Evolutionary conservation across 495 filamentous ascomycete genomes (phyloP).

Genomic region (Trichocladium antarcticum): DNA sequence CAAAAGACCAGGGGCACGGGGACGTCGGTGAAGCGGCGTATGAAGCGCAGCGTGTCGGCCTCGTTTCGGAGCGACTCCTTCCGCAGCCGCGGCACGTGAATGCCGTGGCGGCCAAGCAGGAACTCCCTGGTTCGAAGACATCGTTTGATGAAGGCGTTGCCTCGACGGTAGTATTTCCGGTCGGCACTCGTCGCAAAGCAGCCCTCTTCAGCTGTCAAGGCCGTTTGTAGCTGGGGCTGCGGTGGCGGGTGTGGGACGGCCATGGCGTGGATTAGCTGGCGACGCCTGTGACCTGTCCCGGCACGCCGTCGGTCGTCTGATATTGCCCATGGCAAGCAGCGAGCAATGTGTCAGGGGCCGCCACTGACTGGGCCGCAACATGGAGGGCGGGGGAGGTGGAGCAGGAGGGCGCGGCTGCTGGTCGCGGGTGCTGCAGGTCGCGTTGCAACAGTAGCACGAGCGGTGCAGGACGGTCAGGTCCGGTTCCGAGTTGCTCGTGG

Average conservation of each 20-base stretch:
- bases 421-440: conserved; percentile 4
- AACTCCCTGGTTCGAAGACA: conserved; percentile 4
- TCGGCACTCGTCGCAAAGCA: conserved; percentile 2
- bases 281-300: background rate
- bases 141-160: conserved; percentile 10
- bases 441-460: background rate
- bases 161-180: conserved; percentile 4
- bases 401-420: background rate
- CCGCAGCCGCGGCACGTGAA: background rate
- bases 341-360: background rate
- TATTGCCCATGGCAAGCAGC: background rate
- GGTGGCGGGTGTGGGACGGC: background rate
- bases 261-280: background rate
- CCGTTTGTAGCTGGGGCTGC: background rate
- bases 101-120: background rate
- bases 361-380: background rate
- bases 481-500: conserved; percentile 1
- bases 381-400: background rate
- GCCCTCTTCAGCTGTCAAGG: conserved; percentile 2
- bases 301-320: background rate
- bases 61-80: conserved; percentile 6
- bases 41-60: conserved; percentile 5
- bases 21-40: conserved; percentile 3
- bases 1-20: conserved; percentile 3
- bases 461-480: background rate